Percentiles rank a stretch among this genome's conserved stretches.
Conservation (phyloP, 2,329 filamentous ascomycete genomes). For the Podosphaera aphanis region DNA sequence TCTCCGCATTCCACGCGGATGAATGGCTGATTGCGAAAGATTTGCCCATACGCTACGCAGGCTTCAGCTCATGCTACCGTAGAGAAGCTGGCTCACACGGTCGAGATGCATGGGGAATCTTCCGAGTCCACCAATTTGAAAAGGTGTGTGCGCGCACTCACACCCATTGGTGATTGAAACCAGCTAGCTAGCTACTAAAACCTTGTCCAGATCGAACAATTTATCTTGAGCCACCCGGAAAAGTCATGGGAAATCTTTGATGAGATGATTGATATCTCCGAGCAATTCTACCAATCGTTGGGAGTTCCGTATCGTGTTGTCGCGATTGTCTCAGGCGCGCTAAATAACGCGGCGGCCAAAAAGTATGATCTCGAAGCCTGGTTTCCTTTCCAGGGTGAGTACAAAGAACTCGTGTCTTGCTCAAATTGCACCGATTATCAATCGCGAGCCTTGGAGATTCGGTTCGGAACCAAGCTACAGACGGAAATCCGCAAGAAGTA, state of each 20-base stretch:
- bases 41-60: conserved; percentile 64
- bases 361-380: conserved; percentile 93
- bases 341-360: conserved; percentile 76
- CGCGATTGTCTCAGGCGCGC: conserved; percentile 80
- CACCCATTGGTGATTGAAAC: too few species aligned
- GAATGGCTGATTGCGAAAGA: conserved; percentile 78
- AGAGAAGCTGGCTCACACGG: conserved; percentile 85
- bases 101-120: conserved; percentile 91
- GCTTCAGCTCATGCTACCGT: conserved; percentile 85
- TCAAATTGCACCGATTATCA: conserved; percentile 98
- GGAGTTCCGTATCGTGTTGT: conserved; percentile 79
- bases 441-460: conserved; percentile 76
- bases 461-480: conserved; percentile 70
- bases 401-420: conserved; percentile 94
- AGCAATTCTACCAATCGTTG: conserved; percentile 86
- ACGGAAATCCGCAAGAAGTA: conserved; percentile 77
- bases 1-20: conserved; percentile 76
- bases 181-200: conserved; percentile 6
- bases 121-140: conserved; percentile 95
- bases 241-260: conserved; percentile 88
- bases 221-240: conserved; percentile 60
- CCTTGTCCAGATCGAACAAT: conserved; percentile 43
- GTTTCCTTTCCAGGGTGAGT: conserved; percentile 91
- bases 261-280: conserved; percentile 70
- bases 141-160: too few species aligned